Base-by-base conservation (phyloP, 2,329 filamentous ascomycete species). In the Leptoxyphium fumago region DNA sequence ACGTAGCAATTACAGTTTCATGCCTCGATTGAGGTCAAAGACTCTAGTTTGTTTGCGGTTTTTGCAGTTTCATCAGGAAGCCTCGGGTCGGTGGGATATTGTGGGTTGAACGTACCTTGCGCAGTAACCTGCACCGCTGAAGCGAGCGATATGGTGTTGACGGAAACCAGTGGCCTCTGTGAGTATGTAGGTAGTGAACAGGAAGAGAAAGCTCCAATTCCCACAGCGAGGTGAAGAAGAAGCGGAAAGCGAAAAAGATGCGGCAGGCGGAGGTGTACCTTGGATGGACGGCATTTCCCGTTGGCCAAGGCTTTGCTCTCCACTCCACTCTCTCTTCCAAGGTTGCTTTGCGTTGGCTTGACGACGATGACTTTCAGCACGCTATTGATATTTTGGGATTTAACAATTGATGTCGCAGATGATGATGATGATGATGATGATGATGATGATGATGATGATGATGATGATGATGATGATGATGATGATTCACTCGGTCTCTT, bases 11-110 rank as follows among this genome's bases (percentile, higher is more conserved):
- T 51, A 13, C 65, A 77, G 80, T 89, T 88, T 88, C 84, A 89
- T 81, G 74, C 69, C 53, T 50, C 73, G 78, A 73, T 64, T 63
- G 64, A 71, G 82, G 79, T 93, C 85, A 91, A 91, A 93, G 85
- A 93, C 85, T 93, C 85, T 93, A 93, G 84, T 88, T 88, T 73
- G 52, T 47, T 69, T 80, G 47, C 51, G 82, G 82, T 86, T 51
- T 39, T 80, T 73, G 70, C 64, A 64, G 68, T 86, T 79, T 88
- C 84, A 89, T 89, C 84, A 86, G 63, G 67, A 66, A 13, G 32
- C 32, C 32, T 26, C 21, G 21, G 21, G 21, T 26, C 21, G 21
- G 21, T 7, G 7, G 21, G 21, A 26, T 26, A 7, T 26, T 26
- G 21, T 3, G 21, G 21, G 4, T 26, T 7, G 21, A 36, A 36